These are phyloP conservation scores for Venustampulla echinocandica DNA, from an alignment of 495 filamentous ascomycete species.

Conservation along the genomic window DNA sequence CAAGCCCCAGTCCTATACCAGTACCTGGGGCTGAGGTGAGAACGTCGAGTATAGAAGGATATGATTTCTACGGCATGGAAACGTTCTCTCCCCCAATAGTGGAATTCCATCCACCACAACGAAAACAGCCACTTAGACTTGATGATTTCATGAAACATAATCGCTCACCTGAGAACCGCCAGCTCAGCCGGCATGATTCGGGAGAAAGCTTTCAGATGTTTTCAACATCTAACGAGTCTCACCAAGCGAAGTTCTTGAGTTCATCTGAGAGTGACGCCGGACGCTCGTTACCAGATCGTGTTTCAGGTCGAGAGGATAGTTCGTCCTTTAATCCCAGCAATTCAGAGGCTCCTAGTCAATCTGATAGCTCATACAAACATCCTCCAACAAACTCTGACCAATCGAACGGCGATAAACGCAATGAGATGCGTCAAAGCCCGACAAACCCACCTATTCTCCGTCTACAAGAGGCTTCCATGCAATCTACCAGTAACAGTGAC, in stretches of 20 bases:
- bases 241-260: conserved; percentile 29
- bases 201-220: conserved; percentile 78
- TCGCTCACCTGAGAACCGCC: conserved; percentile 26
- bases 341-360: conserved; percentile 11
- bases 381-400: neutral
- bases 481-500: neutral
- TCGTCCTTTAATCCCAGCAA: conserved; percentile 6
- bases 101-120: conserved; percentile 27
- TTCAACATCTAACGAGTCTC: conserved; percentile 58
- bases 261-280: conserved; percentile 28
- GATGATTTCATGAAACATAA: conserved; percentile 23
- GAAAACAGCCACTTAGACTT: conserved; percentile 23
- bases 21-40: conserved; percentile 26
- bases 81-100: conserved; percentile 35
- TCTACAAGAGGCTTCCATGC: conserved; percentile 15
- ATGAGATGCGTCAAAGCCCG: neutral
- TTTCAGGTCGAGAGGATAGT: conserved; percentile 20
- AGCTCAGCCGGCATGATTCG: conserved; percentile 54
- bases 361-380: conserved; percentile 7
- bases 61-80: conserved; percentile 49
- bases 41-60: conserved; percentile 41
- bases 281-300: conserved; percentile 12
- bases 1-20: conserved; percentile 30
- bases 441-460: conserved; percentile 12
- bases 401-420: neutral